Evolutionary conservation across 139 green algal species (phyloP), one percentile per base, ranked within the genome.

Genomic region (Tetradesmus obliquus): DNA sequence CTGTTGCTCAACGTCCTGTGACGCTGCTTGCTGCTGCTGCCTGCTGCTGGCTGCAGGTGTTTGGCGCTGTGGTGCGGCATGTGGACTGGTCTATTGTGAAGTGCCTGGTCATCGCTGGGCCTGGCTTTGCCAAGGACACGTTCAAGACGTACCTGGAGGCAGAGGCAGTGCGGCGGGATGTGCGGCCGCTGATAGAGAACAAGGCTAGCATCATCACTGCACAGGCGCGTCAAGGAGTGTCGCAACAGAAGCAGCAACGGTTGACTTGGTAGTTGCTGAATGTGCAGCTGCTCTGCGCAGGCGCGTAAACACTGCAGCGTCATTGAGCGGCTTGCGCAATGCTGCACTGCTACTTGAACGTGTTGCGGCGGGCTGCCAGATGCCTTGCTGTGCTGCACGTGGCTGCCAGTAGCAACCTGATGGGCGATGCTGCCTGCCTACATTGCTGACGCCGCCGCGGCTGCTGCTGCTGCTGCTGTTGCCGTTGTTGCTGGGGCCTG

Each of bases 31-130:
- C 66, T 76, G 66, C 66, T 76, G 15, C 15, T 76, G 66, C 22
- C 22, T 53, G 54, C 32, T 58, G 66, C 20, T 91, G 51, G 3
- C 45, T 55, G 74, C 55, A 74, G 53, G 74, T 92, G 79, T 96
- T 93, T n/a, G 93, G 85, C 15, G 96, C 97, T 1, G 93, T 99
- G 3, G 79, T 96, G 54, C 93, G 95, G 0, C 95, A 99, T 91
- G 95, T 99, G 5, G 96, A 99, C 95, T 99, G 98, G 93, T 91
- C 88, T 0, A 91, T 98, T 3, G 96, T 99, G 62, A 97, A 97
- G 84, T 99, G 98, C 92, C 94, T 99, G 19, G 96, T 99, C 13
- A 97, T 99, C 22, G 98, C 98, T 24, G 98, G 97, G 2, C 98
- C 98, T 9, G 98, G 98, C 9, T 99, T 99, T 93, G 95, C 95